Conservation (phyloP, 805 yeast species). For the Cyberlindnera bimundalis region DNA sequence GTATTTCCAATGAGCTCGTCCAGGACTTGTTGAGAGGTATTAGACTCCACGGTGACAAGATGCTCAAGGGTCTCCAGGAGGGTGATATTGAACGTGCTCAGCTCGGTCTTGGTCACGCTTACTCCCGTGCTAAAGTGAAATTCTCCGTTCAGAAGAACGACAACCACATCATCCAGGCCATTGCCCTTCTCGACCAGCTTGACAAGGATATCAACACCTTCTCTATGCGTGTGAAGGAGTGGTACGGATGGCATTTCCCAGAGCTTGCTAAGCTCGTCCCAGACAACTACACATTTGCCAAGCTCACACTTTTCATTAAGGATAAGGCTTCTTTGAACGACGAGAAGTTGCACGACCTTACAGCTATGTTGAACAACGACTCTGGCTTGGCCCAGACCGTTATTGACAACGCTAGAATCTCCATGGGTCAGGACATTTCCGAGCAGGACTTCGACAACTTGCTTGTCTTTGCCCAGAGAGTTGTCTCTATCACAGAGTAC, state of each 20-base stretch:
- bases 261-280: conserved; percentile 95
- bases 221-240: conserved; percentile 98
- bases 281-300: conserved; percentile 96
- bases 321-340: conserved; percentile 83
- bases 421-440: conserved; percentile 98
- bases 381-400: conserved; percentile 88
- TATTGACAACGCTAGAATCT: conserved; percentile 91
- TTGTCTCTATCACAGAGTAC: conserved; percentile 87
- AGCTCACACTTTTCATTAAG: conserved; percentile 73
- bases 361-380: conserved; percentile 78
- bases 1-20: conserved; percentile 85
- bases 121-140: conserved; percentile 98
- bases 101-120: conserved; percentile 98
- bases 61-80: conserved; percentile 85
- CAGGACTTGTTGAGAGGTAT: conserved; percentile 96
- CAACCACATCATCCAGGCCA: conserved; percentile 98
- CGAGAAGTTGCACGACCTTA: conserved; percentile 83
- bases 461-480: conserved; percentile 87
- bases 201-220: conserved; percentile 97
- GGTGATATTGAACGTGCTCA: conserved; percentile 98
- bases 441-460: conserved; percentile 93
- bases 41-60: conserved; percentile 83
- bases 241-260: conserved; percentile 99
- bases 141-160: conserved; percentile 98
- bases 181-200: conserved; percentile 90